These are phyloP conservation scores for Kazachstania kunashirensis DNA, from an alignment of 805 yeast species.

Conservation along the genomic window DNA sequence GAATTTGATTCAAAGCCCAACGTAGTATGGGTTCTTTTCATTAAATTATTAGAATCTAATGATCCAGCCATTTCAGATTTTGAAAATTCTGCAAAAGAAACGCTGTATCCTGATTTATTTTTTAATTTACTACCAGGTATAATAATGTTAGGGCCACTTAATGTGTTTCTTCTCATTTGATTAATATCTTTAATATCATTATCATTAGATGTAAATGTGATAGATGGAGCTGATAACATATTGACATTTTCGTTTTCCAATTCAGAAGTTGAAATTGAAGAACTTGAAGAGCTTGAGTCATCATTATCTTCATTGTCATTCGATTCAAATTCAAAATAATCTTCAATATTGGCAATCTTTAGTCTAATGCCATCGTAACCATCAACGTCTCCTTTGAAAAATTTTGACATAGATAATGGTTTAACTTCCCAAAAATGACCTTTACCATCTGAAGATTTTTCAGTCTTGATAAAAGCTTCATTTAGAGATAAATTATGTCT, in stretches of 20 bases:
- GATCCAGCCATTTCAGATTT: not conserved
- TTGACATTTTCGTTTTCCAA: not conserved
- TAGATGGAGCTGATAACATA: not conserved
- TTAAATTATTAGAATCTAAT: conserved; percentile 10
- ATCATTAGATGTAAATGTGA: not conserved
- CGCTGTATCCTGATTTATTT: not conserved
- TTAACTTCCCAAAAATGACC: conserved; percentile 87
- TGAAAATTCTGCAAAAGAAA: not conserved
- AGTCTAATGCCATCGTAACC: conserved; percentile 17
- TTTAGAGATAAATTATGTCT: conserved; percentile 88
- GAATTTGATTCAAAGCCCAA: conserved; percentile 7
- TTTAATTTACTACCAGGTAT: too few species aligned
- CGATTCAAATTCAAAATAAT: conserved; percentile 5
- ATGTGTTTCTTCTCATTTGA: too few species aligned
- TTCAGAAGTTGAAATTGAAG: not conserved
- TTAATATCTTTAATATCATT: too few species aligned
- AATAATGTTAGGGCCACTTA: too few species aligned
- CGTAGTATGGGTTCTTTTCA: conserved; percentile 14
- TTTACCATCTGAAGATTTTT: conserved; percentile 81
- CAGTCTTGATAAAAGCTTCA: conserved; percentile 83
- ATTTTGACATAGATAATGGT: conserved; percentile 72
- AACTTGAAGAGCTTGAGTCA: not conserved
- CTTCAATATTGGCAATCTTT: conserved; percentile 14
- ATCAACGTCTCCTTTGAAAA: conserved; percentile 43
- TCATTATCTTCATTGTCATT: conserved; percentile 2